phyloP scores from a whole-genome alignment of 176 grass and related monocot genomes.

The Eragrostis curvula region DNA sequence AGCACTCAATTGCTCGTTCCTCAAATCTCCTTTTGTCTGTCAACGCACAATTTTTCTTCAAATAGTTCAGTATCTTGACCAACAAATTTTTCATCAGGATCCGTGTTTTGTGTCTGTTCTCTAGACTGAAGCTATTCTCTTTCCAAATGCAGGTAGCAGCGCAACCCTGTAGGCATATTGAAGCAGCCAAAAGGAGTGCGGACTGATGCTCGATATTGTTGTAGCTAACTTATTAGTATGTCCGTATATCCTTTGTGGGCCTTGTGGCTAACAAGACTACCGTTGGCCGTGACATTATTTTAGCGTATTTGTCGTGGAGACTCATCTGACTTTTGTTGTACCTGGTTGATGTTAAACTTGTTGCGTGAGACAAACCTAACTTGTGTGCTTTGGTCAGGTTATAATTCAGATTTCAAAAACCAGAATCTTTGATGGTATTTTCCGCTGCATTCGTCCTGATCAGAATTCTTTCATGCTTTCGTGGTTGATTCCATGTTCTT shows the following conservation, averaged over 20 bases:
- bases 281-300: not conserved
- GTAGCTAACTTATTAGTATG: too few relatives aligned
- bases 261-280: not conserved
- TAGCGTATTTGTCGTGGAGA: not conserved
- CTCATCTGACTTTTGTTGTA: slow-evolving; percentile 19
- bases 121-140: slow-evolving; percentile 25
- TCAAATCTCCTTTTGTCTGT: not conserved
- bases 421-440: slow-evolving; percentile 7
- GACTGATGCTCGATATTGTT: not conserved
- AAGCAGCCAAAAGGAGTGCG: not conserved
- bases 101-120: not conserved
- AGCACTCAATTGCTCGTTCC: not conserved
- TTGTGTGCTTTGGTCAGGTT: not conserved
- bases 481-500: not conserved
- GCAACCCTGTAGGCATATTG: not conserved
- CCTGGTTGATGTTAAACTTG: slow-evolving; percentile 3
- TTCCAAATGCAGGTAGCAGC: slow-evolving; percentile 21
- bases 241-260: too few relatives aligned
- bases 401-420: not conserved
- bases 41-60: not conserved
- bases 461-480: not conserved
- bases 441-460: not conserved
- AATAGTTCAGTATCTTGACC: not conserved
- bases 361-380: not conserved
- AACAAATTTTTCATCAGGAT: not conserved